These are phyloP conservation scores for Sporothrix pallida DNA, from an alignment of 2,329 filamentous ascomycete species.

Conservation along the genomic window DNA sequence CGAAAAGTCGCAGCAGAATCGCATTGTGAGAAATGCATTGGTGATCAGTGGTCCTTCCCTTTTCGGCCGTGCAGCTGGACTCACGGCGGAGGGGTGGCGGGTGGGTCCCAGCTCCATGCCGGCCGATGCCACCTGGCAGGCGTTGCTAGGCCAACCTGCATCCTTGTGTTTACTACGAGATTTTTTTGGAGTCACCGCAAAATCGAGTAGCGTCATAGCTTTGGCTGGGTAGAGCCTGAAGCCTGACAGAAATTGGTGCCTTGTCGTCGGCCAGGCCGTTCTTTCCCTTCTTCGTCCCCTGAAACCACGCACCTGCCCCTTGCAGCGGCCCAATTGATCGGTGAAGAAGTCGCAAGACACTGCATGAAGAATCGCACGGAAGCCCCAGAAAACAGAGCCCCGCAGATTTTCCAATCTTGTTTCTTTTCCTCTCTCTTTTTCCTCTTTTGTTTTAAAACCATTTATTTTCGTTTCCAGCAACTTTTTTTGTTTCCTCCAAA, in stretches of 20 bases:
- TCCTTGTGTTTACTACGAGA: slow-evolving; percentile 35
- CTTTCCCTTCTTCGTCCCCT: neutral
- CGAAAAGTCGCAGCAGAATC: neutral
- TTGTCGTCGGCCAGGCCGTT: neutral
- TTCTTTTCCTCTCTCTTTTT: neutral
- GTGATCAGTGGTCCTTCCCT: slow-evolving; percentile 18
- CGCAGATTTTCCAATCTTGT: slow-evolving; percentile 9
- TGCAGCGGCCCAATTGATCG: slow-evolving; percentile 3
- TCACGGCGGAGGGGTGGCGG: neutral
- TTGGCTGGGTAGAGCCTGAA: too few relatives aligned
- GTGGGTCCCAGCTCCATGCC: slow-evolving; percentile 28
- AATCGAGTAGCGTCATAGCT: neutral
- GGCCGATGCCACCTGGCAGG: slow-evolving; percentile 31
- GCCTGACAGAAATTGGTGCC: slow-evolving; percentile 7
- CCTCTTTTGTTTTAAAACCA: neutral
- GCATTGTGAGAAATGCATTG: slow-evolving; percentile 18
- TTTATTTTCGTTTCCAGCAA: neutral
- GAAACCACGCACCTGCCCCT: neutral
- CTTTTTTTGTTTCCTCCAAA: slow-evolving; percentile 19
- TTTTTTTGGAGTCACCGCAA: slow-evolving; percentile 7
- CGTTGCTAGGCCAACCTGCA: slow-evolving; percentile 36
- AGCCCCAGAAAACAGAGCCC: slow-evolving; percentile 1
- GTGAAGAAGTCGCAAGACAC: slow-evolving; percentile 15
- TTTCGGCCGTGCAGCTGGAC: neutral
- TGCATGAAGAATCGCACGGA: slow-evolving; percentile 23